Percentiles rank a stretch among this genome's conserved stretches.
Evolutionary conservation across 305 asterid species (phyloP).

Genomic region (Andrographis paniculata): DNA sequence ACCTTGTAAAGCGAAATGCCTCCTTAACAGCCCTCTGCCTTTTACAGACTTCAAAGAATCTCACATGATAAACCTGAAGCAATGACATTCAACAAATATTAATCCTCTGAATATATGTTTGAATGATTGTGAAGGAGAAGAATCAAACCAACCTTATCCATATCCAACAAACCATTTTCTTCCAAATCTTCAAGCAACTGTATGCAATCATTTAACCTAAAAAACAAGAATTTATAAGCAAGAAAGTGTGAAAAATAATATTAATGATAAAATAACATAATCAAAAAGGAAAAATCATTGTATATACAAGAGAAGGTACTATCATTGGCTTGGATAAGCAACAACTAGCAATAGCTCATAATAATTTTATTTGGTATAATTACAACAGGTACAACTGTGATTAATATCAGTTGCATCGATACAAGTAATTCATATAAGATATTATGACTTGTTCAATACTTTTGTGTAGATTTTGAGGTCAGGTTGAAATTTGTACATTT

Average conservation of each 20-base stretch:
- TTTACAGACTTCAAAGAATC: conserved; percentile 76
- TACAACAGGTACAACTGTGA: conserved; percentile 3
- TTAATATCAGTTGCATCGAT: conserved; percentile 7
- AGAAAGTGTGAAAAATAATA: conserved; percentile 16
- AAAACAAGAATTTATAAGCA: conserved; percentile 18
- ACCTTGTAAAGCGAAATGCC: conserved; percentile 74
- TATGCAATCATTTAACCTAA: conserved; percentile 75
- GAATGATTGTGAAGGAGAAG: conserved; percentile 7
- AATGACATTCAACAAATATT: conserved; percentile 19
- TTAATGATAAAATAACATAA: too few species aligned
- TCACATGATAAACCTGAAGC: conserved; percentile 75
- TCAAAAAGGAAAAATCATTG: too few species aligned
- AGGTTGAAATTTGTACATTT: neutral
- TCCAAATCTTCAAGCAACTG: conserved; percentile 84
- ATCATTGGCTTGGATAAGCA: too few species aligned
- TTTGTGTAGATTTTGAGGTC: neutral
- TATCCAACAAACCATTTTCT: conserved; percentile 60
- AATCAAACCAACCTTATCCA: conserved; percentile 59
- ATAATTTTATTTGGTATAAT: conserved; percentile 4
- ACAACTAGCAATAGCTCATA: neutral
- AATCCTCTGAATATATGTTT: conserved; percentile 15
- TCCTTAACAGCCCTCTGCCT: conserved; percentile 71
- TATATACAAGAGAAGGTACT: too few species aligned
- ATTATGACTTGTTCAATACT: conserved; percentile 11
- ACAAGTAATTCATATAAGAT: conserved; percentile 5